Evolutionary conservation across 345 rosid genomes (phyloP).

Genomic region (Hibiscus trionum): DNA sequence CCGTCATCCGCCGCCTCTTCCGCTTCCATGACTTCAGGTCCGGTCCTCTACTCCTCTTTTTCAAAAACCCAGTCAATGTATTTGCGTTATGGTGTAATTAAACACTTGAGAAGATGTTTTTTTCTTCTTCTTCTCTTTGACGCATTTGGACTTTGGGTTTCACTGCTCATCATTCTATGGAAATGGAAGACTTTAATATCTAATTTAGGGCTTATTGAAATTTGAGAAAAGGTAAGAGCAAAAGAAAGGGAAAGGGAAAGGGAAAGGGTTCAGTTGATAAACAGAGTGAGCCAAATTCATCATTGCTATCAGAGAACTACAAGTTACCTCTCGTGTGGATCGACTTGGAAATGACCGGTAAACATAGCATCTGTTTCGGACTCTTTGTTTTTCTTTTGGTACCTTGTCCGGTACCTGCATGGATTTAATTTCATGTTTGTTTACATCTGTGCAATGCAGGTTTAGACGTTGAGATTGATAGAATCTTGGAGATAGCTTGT

Average conservation of each 20-base stretch:
- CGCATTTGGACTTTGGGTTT: not conserved
- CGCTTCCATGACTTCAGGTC: not conserved
- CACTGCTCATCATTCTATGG: not conserved
- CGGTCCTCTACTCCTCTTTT: too few species aligned
- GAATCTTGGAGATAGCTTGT: slow-evolving; percentile 93
- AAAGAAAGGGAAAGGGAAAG: slow-evolving; percentile 14
- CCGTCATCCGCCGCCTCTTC: not conserved
- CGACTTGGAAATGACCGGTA: slow-evolving; percentile 96
- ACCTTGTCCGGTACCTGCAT: too few species aligned
- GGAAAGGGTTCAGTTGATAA: not conserved
- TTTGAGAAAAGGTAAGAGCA: slow-evolving; percentile 21
- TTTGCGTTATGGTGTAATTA: not conserved
- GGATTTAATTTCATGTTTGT: slow-evolving; percentile 7
- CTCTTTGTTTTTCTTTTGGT: not conserved
- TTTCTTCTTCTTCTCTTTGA: not conserved
- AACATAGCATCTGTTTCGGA: not conserved
- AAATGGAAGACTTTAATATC: not conserved
- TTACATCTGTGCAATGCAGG: slow-evolving; percentile 39
- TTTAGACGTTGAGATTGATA: slow-evolving; percentile 63
- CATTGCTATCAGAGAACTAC: slow-evolving; percentile 18
- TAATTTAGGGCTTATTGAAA: not conserved
- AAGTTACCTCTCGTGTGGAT: slow-evolving; percentile 89
- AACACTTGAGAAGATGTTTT: not conserved
- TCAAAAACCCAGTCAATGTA: not conserved
- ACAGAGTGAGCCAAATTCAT: not conserved